Percentiles rank a stretch among this genome's conserved stretches.
phyloP scores from a whole-genome alignment of 2,329 filamentous ascomycete species.

The Pseudonectria buxi region DNA sequence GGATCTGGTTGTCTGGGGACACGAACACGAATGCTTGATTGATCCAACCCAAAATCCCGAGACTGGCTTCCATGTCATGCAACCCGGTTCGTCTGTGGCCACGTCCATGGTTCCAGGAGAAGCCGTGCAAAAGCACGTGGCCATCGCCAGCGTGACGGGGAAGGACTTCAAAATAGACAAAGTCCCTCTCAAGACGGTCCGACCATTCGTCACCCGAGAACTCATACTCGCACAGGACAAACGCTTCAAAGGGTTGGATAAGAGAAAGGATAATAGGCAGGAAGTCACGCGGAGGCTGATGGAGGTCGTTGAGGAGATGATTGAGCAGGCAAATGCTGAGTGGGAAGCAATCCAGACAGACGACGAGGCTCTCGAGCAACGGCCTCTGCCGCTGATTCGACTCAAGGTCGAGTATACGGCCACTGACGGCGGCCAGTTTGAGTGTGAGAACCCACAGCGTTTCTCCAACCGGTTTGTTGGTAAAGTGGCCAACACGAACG shows the following conservation, averaged over 20 bases:
- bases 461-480: conserved; percentile 89
- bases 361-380: conserved; percentile 49
- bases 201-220: conserved; percentile 84
- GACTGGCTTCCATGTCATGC: conserved; percentile 91
- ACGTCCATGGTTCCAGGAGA: conserved; percentile 89
- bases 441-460: conserved; percentile 90
- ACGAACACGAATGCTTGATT: conserved; percentile 94
- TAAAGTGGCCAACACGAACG: conserved; percentile 89
- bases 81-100: conserved; percentile 91
- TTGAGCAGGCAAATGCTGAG: conserved; percentile 71
- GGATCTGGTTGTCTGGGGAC: conserved; percentile 90
- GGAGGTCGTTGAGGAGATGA: conserved; percentile 75
- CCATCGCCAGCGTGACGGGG: conserved; percentile 76
- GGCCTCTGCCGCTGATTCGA: conserved; percentile 76
- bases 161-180: conserved; percentile 74
- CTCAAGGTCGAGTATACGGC: conserved; percentile 87
- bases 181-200: conserved; percentile 77
- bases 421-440: conserved; percentile 76
- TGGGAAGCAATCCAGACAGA: conserved; percentile 75
- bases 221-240: conserved; percentile 70
- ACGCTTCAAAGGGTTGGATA: conserved; percentile 69
- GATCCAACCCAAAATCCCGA: conserved; percentile 77
- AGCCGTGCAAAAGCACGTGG: conserved; percentile 83
- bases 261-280: conserved; percentile 74
- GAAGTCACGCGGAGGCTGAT: conserved; percentile 73